Evolutionary conservation across 495 filamentous ascomycete genomes (phyloP).

Genomic region (Hypoxylon trugodes): DNA sequence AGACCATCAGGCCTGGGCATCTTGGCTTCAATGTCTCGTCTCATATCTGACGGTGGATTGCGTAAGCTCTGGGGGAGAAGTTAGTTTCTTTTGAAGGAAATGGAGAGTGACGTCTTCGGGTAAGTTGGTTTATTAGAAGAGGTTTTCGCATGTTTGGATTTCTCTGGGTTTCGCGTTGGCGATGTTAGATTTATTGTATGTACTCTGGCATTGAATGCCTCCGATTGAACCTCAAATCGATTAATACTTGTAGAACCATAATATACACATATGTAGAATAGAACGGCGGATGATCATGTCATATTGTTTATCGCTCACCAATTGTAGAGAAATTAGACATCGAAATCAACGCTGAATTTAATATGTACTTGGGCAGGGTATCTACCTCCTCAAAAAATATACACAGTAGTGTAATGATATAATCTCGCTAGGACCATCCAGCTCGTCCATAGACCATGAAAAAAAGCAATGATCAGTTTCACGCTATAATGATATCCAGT

Average conservation of each 20-base stretch:
- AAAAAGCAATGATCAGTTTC: constrained; percentile 7
- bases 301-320: no score
- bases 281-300: no score
- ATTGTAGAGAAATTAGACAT: no score
- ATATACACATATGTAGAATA: no score
- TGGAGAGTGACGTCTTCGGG: no score
- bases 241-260: no score
- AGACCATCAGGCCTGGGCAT: constrained; percentile 9
- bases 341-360: constrained; percentile 3
- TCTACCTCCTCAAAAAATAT: constrained; percentile 28
- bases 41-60: constrained; percentile 21
- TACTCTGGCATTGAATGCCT: no score
- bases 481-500: not conserved
- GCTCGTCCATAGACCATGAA: not conserved
- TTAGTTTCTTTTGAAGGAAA: not conserved
- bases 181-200: no score
- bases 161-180: no score
- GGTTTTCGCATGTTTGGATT: no score
- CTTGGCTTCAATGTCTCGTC: constrained; percentile 30
- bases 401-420: constrained; percentile 14
- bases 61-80: constrained; percentile 13
- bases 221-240: no score
- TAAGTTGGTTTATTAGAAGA: no score
- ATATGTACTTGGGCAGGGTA: constrained; percentile 32
- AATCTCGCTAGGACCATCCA: not conserved